phyloP scores from a whole-genome alignment of 1,284 basidiomycete species.

The Kalmanozyma brasiliensis region DNA sequence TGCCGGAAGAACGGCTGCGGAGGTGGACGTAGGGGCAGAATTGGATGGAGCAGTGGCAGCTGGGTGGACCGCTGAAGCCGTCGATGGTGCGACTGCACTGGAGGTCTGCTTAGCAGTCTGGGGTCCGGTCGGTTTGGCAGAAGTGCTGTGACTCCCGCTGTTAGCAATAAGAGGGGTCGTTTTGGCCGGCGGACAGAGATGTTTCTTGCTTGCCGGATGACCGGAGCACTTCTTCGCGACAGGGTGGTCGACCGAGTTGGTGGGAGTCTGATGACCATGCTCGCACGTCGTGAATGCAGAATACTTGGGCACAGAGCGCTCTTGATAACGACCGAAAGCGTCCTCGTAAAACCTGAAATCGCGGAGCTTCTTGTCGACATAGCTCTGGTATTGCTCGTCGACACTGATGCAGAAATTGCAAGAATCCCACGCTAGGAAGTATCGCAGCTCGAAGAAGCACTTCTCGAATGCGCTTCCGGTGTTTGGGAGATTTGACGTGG shows the following conservation, averaged over 20 bases:
- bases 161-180: too few species aligned
- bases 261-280: background rate
- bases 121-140: background rate
- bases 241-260: background rate
- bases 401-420: constrained; percentile 1
- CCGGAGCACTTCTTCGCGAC: too few species aligned
- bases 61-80: too few species aligned
- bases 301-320: background rate
- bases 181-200: too few species aligned
- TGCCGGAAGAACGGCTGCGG: too few species aligned
- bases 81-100: too few species aligned
- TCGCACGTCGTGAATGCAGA: constrained; percentile 1
- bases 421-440: constrained; percentile 6
- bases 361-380: constrained; percentile 9
- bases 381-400: background rate
- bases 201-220: too few species aligned
- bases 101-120: background rate
- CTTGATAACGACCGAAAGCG: constrained; percentile 1
- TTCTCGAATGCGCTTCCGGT: constrained; percentile 12
- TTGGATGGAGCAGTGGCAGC: too few species aligned
- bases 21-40: too few species aligned
- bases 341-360: constrained; percentile 18
- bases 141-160: too few species aligned
- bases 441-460: constrained; percentile 12
- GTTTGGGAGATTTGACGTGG: background rate